Base-by-base conservation (phyloP, 108 stramenopile species). In the Schizochytrium sp. region DNA sequence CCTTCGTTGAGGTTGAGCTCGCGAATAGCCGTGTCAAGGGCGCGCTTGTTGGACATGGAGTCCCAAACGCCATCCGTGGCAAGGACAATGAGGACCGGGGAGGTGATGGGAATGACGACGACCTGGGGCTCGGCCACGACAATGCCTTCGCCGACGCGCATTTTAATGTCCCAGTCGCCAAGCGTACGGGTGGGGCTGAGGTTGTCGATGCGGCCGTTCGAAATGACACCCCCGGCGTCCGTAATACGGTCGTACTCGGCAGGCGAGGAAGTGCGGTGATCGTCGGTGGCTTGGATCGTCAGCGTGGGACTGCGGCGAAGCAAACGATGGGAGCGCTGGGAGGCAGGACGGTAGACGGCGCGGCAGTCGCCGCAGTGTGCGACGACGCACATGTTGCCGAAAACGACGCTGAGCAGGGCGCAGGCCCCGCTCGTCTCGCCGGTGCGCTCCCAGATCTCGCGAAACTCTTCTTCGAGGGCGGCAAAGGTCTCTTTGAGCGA, bases 111-210 rank as follows among this genome's bases (percentile, higher is more conserved):
- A 4, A 47, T 28, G 12, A 53, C 10, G n/a, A 47, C 76, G 2
- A 83, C 19, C 23, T 83, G 76, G 0, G 76, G 76, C 76, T 25
- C 48, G 51, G 76, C 76, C 6, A 28, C 48, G 3, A 83, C 76
- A 1, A 83, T 34, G 76, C 48, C 76, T 6, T 10, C 19, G 19
- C 76, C 76, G 25, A 83, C 25, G 51, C 48, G 23, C 25, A 6
- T 53, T 23, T 83, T 83, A 23, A 83, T 83, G 76, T 83, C 76
- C 76, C 76, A 83, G 51, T 83, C 76, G n/a, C 76, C 76, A 83
- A 83, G 4, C 10, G 76, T 83, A 53, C 76, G 76, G 6, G 76
- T 45, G 0, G 76, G 76, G 76, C 76, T 28, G 25, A 83, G 76
- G 6, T 43, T 53, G 51, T 8, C 6, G 51, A 83, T 53, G 25